Evolutionary conservation across 2,329 filamentous ascomycete species (phyloP), one percentile per base, ranked within the genome.

Genomic region (Ceratocystis cacaofunesta): DNA sequence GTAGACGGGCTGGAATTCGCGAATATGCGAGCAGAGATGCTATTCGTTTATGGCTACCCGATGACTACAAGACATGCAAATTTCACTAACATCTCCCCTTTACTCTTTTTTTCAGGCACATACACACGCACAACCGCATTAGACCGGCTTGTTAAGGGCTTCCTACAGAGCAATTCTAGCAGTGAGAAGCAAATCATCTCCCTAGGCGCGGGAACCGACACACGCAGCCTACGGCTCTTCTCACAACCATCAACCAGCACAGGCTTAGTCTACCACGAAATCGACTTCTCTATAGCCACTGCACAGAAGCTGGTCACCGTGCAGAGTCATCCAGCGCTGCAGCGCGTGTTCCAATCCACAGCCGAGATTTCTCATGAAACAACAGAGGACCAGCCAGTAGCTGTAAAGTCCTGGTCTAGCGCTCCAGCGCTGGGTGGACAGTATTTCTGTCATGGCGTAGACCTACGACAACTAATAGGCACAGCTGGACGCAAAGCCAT

Each of bases 191-290:
- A 99, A 73, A 90, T 99, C 67, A 82, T 99, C 68, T 96, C 92
- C 0, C 82, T 99, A 0, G 94, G 94, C 36, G 92, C 94, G 17
- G 94, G 94, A 28, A 96, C 92, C 10, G 94, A 99, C 73, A 97
- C 94, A 5, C 84, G 94, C 17, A 87, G 86, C 67, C 91, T 96
- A 72, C 85, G 90, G 22, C 77, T 96, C 0, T 80, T 89, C 67
- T 75, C 82, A 7, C 73, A 76, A 17, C 73, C 77, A 0, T 66
- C 68, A 25, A 28, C 17, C n/a, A 43, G 71, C 4, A 66, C 71
- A 15, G 71, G 74, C 12, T 74, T 96, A 19, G 73, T 87, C 66
- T 99, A 97, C 74, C 92, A 97, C 74, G 94, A 99, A 74, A 79
- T 99, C 66, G 94, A 99, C 74, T 97, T 97, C 71, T 81, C 88